Conservation (phyloP, 78 protist genomes). For the Creolimax fragrantissima region DNA sequence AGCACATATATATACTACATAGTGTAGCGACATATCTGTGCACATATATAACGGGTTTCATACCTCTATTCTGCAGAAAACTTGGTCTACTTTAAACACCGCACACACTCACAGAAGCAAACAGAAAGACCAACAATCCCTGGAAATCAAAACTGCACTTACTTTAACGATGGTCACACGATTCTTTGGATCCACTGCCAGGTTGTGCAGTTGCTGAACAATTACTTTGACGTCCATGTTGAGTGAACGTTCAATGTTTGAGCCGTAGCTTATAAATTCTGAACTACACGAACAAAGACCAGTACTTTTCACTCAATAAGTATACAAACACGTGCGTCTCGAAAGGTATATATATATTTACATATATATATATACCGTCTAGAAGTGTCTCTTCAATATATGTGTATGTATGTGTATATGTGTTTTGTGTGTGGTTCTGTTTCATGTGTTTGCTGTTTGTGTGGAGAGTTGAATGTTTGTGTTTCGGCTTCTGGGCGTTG, state of each 20-base stretch:
- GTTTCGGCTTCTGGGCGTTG: too few relatives aligned
- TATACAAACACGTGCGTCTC: neutral
- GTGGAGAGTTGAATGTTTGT: too few relatives aligned
- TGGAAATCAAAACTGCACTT: too few relatives aligned
- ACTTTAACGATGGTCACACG: constrained; percentile 1
- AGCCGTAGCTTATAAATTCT: neutral
- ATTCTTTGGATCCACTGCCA: neutral
- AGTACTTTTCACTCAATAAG: neutral
- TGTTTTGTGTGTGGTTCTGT: too few relatives aligned
- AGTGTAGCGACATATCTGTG: neutral
- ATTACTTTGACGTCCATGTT: neutral
- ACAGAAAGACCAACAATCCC: too few relatives aligned
- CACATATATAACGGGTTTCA: neutral
- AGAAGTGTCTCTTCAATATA: too few relatives aligned
- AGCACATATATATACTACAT: neutral
- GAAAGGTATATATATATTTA: neutral
- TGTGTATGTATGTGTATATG: neutral
- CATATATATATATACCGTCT: neutral
- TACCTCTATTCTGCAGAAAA: neutral
- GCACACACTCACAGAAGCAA: too few relatives aligned
- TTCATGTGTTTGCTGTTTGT: too few relatives aligned
- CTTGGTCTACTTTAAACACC: neutral
- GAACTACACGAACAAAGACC: neutral
- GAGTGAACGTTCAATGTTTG: neutral
- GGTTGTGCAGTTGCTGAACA: neutral